Percentiles rank a stretch among this genome's conserved stretches.
These are phyloP conservation scores for Excoecaria cochinchinensis DNA, from an alignment of 345 rosid genomes.

Conservation along the genomic window DNA sequence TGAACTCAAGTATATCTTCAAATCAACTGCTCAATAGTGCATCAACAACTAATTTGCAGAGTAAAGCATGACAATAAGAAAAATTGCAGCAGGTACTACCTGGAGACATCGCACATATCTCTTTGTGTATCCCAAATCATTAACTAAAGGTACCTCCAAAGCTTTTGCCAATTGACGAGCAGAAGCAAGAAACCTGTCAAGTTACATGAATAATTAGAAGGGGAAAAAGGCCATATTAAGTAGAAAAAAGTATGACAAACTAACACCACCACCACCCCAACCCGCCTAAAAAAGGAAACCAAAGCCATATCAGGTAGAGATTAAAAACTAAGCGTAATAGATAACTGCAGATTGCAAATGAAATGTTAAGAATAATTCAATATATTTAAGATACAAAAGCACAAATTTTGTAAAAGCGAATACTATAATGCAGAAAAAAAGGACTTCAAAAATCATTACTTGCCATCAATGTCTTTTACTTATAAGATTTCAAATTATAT, in stretches of 20 bases:
- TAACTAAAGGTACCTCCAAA: constrained; percentile 92
- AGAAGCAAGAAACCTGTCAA: constrained; percentile 73
- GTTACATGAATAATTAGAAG: background rate
- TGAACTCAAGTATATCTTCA: background rate
- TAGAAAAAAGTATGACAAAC: background rate
- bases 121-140: constrained; percentile 96
- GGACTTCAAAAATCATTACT: too few relatives aligned
- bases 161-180: constrained; percentile 97
- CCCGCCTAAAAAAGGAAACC: too few relatives aligned
- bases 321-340: background rate
- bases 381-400: background rate
- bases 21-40: background rate
- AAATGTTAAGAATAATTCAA: background rate
- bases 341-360: background rate
- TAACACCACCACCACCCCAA: too few relatives aligned
- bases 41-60: background rate
- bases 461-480: background rate
- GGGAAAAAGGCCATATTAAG: background rate
- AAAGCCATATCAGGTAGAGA: too few relatives aligned
- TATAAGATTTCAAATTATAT: too few relatives aligned
- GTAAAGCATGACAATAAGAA: constrained; percentile 12
- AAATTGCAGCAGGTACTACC: constrained; percentile 61
- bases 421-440: too few relatives aligned
- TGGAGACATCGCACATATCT: constrained; percentile 97
- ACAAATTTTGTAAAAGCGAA: background rate